Evolutionary conservation across 2,329 filamentous ascomycete species (phyloP).

Genomic region (Tolypocladium sp.): DNA sequence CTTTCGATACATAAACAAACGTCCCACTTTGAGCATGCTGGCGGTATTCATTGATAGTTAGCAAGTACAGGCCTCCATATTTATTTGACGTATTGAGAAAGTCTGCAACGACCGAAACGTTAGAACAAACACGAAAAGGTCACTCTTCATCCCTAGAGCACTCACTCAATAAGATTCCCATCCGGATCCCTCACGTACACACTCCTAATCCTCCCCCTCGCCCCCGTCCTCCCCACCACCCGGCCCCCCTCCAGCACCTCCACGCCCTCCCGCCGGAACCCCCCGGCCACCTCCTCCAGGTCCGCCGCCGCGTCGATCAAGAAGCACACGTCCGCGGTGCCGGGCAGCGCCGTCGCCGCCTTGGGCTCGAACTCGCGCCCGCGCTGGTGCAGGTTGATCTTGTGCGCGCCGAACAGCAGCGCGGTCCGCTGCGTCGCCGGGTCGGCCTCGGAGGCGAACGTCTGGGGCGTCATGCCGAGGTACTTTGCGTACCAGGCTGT

Average conservation of each 20-base stretch:
- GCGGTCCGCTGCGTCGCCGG: conserved; percentile 33
- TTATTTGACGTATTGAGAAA: too few species aligned
- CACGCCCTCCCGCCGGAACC: conserved; percentile 32
- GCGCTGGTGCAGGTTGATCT: conserved; percentile 51
- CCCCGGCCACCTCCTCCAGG: conserved; percentile 34
- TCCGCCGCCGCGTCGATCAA: conserved; percentile 35
- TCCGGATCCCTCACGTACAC: conserved; percentile 54
- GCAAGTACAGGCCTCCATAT: too few species aligned
- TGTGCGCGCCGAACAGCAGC: conserved; percentile 47
- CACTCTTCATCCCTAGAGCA: too few species aligned
- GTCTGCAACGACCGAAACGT: too few species aligned
- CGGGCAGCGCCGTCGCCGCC: conserved; percentile 40
- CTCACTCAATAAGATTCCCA: conserved; percentile 53
- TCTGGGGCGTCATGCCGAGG: conserved; percentile 47
- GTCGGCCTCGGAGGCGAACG: conserved; percentile 33
- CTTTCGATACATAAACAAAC: too few species aligned
- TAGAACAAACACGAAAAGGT: too few species aligned
- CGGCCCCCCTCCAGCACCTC: conserved; percentile 39
- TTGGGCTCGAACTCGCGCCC: conserved; percentile 53
- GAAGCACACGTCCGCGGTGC: conserved; percentile 52
- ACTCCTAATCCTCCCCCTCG: conserved; percentile 43
- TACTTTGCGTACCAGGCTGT: conserved; percentile 44
- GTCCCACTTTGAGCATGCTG: too few species aligned
- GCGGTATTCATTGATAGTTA: too few species aligned
- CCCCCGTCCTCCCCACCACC: conserved; percentile 46